A percentile compares a stretch with the other conserved stretches of the same genome.
These are phyloP conservation scores for Clonostachys solani DNA, from an alignment of 2,329 filamentous ascomycete genomes.

Conservation along the genomic window DNA sequence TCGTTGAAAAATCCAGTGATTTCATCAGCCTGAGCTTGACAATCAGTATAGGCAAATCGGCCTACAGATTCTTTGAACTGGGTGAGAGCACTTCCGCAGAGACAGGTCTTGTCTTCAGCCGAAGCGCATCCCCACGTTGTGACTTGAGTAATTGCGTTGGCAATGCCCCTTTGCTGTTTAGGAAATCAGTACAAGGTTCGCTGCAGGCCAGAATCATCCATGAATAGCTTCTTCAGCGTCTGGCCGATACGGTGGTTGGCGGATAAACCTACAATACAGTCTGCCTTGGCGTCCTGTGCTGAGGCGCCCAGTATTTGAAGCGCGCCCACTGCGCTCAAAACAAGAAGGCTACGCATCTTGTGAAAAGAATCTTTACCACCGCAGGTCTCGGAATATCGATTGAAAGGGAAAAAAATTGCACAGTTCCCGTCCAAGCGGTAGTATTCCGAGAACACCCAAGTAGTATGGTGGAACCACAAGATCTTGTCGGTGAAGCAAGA, in stretches of 20 bases:
- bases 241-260: too few species aligned
- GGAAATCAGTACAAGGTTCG: too few species aligned
- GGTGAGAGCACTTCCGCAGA: too few species aligned
- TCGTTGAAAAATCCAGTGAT: too few species aligned
- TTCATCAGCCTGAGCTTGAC: too few species aligned
- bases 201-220: not conserved
- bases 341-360: constrained; percentile 18
- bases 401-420: not conserved
- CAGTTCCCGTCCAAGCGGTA: not conserved
- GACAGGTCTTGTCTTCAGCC: not conserved
- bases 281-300: constrained; percentile 10
- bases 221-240: too few species aligned
- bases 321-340: constrained; percentile 19
- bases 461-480: too few species aligned
- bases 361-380: not conserved
- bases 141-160: constrained; percentile 5
- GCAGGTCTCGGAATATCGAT: not conserved
- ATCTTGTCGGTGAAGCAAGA: too few species aligned
- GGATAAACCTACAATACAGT: constrained; percentile 1
- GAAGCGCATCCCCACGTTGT: constrained; percentile 3
- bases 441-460: too few species aligned
- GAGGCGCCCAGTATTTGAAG: constrained; percentile 14
- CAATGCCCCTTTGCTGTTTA: not conserved
- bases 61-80: too few species aligned
- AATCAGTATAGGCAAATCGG: too few species aligned